These are phyloP conservation scores for Scheffersomyces insectosa DNA, from an alignment of 1,139 yeast species.

Conservation along the genomic window DNA sequence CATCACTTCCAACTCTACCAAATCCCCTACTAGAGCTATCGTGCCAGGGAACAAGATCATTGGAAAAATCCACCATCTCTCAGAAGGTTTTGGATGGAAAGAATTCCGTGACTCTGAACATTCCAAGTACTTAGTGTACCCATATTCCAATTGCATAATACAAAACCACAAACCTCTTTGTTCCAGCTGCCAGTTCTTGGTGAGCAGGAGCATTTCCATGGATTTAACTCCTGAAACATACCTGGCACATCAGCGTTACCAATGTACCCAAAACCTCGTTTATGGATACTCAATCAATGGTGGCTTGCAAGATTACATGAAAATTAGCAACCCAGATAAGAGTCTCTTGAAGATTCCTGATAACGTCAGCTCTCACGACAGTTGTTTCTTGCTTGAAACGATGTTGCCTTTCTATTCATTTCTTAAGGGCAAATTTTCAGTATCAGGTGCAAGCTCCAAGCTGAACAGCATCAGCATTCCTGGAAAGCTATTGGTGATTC, in stretches of 20 bases:
- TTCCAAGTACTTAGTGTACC: slow-evolving; percentile 34
- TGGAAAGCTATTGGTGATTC: slow-evolving; percentile 26
- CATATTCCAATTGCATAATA: slow-evolving; percentile 35
- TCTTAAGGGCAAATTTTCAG: slow-evolving; percentile 16
- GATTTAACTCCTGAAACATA: slow-evolving; percentile 9
- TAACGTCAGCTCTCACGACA: slow-evolving; percentile 38
- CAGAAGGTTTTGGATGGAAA: slow-evolving; percentile 8
- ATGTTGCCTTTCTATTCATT: slow-evolving; percentile 37
- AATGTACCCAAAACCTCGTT: slow-evolving; percentile 27
- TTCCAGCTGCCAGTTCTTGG: slow-evolving; percentile 21
- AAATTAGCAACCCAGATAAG: slow-evolving; percentile 26
- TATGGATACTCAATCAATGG: slow-evolving; percentile 42
- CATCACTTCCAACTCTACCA: slow-evolving; percentile 1
- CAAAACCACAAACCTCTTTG: slow-evolving; percentile 22
- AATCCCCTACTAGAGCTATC: slow-evolving; percentile 7
- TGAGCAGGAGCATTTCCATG: not conserved
- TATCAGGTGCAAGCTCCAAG: slow-evolving; percentile 4
- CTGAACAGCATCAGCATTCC: not conserved
- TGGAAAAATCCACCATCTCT: slow-evolving; percentile 22
- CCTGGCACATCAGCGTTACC: slow-evolving; percentile 11
- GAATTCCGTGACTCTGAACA: slow-evolving; percentile 6
- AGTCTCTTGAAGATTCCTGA: slow-evolving; percentile 30
- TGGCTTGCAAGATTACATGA: slow-evolving; percentile 41
- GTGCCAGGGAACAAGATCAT: slow-evolving; percentile 38
- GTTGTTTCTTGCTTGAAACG: slow-evolving; percentile 36